Conservation (phyloP, 2,329 filamentous ascomycete genomes). For the Uncinocarpus reesii region DNA sequence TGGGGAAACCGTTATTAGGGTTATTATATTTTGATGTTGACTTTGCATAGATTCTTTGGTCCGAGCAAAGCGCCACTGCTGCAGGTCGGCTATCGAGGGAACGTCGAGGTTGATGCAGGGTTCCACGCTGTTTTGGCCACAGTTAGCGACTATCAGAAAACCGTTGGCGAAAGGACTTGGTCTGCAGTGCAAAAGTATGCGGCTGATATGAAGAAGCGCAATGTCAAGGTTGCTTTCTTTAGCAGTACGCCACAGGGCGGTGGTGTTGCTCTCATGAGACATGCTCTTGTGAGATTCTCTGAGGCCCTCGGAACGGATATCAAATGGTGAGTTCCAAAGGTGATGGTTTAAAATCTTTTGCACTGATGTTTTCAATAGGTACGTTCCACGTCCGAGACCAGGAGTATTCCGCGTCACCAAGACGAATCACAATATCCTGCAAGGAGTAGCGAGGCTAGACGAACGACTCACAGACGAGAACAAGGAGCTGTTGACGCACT, state of each 20-base stretch:
- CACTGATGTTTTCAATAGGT: conserved; percentile 34
- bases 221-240: conserved; percentile 65
- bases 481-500: conserved; percentile 54
- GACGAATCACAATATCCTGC: conserved; percentile 79
- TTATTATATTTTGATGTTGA: background rate
- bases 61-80: conserved; percentile 60
- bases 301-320: conserved; percentile 57
- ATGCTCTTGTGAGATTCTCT: conserved; percentile 63
- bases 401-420: conserved; percentile 76
- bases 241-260: conserved; percentile 73
- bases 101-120: conserved; percentile 60
- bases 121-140: conserved; percentile 53
- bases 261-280: conserved; percentile 71
- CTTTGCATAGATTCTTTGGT: conserved; percentile 54
- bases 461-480: conserved; percentile 56
- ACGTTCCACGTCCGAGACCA: conserved; percentile 67
- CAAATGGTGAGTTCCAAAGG: conserved; percentile 51
- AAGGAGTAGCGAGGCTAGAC: conserved; percentile 59
- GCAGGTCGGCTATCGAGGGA: conserved; percentile 54
- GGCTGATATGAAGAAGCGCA: conserved; percentile 50
- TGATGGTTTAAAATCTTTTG: conserved; percentile 23
- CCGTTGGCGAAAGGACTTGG: conserved; percentile 56
- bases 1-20: conserved; percentile 4
- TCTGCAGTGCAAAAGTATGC: conserved; percentile 54
- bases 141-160: conserved; percentile 48